These are phyloP conservation scores for Didymella lethalis DNA, from an alignment of 2,329 filamentous ascomycete species.

Conservation along the genomic window DNA sequence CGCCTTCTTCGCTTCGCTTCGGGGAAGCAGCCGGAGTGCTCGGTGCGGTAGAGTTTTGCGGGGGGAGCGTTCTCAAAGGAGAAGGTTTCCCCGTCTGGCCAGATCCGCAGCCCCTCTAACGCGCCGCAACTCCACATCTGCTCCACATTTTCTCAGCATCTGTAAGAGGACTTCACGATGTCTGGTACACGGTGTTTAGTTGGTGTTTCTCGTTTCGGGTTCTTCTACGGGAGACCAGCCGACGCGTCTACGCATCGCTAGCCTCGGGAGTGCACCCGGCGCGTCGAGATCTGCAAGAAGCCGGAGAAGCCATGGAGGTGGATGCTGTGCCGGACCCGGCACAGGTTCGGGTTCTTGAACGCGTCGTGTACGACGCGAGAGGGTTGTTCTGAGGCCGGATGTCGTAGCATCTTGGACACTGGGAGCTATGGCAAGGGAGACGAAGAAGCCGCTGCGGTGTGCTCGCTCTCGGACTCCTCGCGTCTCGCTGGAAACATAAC, in stretches of 20 bases:
- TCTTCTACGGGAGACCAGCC: conserved; percentile 6
- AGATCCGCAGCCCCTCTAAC: not conserved
- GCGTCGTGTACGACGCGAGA: conserved; percentile 2
- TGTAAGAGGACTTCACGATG: conserved; percentile 25
- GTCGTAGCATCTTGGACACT: conserved; percentile 5
- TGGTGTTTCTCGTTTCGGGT: conserved; percentile 9
- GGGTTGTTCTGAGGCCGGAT: not conserved
- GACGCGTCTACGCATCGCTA: not conserved
- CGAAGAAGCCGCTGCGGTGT: conserved; percentile 13
- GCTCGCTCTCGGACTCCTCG: not conserved
- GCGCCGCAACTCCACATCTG: conserved; percentile 24
- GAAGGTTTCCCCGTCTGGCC: conserved; percentile 35
- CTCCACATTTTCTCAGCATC: conserved; percentile 18
- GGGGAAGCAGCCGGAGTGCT: conserved; percentile 10
- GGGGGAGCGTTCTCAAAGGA: conserved; percentile 20
- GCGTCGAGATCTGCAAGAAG: not conserved
- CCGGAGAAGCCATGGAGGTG: conserved; percentile 6
- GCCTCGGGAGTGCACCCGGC: conserved; percentile 6
- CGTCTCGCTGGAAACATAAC: conserved; percentile 2
- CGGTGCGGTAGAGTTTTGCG: conserved; percentile 10
- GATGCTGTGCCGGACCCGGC: not conserved
- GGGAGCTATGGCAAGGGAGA: conserved; percentile 34
- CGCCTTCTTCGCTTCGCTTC: conserved; percentile 10
- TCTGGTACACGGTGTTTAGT: conserved; percentile 7
- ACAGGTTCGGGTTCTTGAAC: conserved; percentile 8